A percentile compares a stretch with the other conserved stretches of the same genome.
phyloP scores from a whole-genome alignment of 2,329 filamentous ascomycete species.

The Cercospora citrullina region DNA sequence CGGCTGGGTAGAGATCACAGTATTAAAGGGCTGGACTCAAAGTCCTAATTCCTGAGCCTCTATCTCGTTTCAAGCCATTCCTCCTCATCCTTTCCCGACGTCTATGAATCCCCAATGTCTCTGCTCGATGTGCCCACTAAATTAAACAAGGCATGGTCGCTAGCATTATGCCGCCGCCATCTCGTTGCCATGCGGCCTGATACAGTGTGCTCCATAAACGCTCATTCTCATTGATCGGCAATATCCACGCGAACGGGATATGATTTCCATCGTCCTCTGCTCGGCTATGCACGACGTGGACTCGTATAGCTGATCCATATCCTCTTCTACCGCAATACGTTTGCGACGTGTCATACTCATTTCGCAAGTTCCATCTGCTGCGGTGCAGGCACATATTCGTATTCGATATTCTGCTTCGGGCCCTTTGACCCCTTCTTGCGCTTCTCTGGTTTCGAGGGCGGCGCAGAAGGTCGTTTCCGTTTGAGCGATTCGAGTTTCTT shows the following conservation, averaged over 20 bases:
- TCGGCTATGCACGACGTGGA: neutral
- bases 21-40: neutral
- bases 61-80: neutral
- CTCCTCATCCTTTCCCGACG: neutral
- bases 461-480: constrained; percentile 56
- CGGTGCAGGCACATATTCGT: constrained; percentile 68
- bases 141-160: neutral
- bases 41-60: neutral
- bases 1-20: neutral
- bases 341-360: constrained; percentile 11
- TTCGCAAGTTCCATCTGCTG: constrained; percentile 48
- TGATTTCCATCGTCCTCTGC: neutral
- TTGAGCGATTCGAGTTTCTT: constrained; percentile 56
- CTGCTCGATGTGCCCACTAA: neutral
- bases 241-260: neutral
- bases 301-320: neutral
- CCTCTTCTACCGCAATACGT: neutral
- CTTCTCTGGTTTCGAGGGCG: constrained; percentile 58
- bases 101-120: neutral
- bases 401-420: constrained; percentile 72
- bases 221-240: neutral
- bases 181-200: neutral
- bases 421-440: constrained; percentile 54
- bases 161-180: neutral
- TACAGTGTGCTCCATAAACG: neutral